phyloP scores from a whole-genome alignment of 225 moss, liverwort and hornwort genomes.

The Physcomitrellopsis africana region DNA sequence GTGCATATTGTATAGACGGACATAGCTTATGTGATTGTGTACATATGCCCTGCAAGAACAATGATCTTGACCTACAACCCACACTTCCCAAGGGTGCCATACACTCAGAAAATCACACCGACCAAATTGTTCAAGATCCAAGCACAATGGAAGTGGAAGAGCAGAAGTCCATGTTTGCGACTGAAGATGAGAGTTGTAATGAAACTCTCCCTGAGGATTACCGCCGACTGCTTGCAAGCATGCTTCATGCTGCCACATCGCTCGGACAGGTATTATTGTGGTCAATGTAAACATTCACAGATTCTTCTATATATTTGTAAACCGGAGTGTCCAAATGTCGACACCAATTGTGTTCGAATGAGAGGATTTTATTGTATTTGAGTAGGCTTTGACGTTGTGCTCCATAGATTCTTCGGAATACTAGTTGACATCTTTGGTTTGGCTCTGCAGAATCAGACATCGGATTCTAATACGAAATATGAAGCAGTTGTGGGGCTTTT shows the following conservation, averaged over 20 bases:
- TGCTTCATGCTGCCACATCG: constrained; percentile 62
- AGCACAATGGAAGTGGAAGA: constrained; percentile 10
- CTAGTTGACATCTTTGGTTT: constrained; percentile 11
- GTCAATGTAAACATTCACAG: not conserved
- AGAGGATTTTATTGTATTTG: not conserved
- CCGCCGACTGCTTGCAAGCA: constrained; percentile 51
- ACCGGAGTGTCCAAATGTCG: not conserved
- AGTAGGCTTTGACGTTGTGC: not conserved
- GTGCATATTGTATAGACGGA: constrained; percentile 44
- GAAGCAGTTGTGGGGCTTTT: constrained; percentile 49
- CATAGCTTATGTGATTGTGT: constrained; percentile 39
- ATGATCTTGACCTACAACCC: constrained; percentile 36
- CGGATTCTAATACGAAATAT: constrained; percentile 38
- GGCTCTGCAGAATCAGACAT: constrained; percentile 38
- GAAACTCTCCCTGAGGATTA: constrained; percentile 43
- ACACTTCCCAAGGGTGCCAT: constrained; percentile 30
- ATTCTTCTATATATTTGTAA: not conserved
- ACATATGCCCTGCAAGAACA: constrained; percentile 38
- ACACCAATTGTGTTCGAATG: not conserved
- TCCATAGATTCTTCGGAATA: not conserved
- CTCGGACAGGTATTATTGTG: constrained; percentile 44
- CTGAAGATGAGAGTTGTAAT: constrained; percentile 24
- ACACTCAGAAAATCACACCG: constrained; percentile 19
- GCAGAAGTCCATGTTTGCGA: constrained; percentile 19
- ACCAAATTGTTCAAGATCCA: constrained; percentile 1